A percentile compares a stretch with the other conserved stretches of the same genome.
These are phyloP conservation scores for Gnomoniopsis sp. DNA, from an alignment of 2,329 filamentous ascomycete species.

Conservation along the genomic window DNA sequence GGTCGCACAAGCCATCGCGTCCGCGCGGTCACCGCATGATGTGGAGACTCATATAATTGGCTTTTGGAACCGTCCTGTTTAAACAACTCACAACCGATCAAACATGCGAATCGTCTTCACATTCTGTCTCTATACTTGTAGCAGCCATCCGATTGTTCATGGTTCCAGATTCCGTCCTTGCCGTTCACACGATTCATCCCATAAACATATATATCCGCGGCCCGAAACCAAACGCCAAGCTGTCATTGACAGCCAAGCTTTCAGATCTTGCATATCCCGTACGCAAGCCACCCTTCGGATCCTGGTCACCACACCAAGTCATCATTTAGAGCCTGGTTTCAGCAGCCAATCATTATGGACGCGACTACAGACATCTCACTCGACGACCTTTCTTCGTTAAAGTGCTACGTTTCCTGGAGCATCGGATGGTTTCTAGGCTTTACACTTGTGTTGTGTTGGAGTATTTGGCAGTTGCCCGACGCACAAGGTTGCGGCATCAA, in stretches of 20 bases:
- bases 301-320: not conserved
- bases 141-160: not conserved
- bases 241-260: not conserved
- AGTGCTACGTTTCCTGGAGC: not conserved
- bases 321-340: not conserved
- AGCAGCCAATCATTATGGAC: not conserved
- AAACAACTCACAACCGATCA: not conserved
- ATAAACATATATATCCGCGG: too few species aligned
- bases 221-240: not conserved
- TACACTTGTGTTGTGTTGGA: constrained; percentile 6
- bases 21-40: not conserved
- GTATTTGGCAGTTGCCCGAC: constrained; percentile 1
- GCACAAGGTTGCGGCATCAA: constrained; percentile 1
- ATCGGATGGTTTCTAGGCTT: constrained; percentile 5
- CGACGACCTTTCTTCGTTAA: not conserved
- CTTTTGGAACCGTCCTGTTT: not conserved
- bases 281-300: not conserved
- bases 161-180: not conserved
- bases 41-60: not conserved
- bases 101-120: not conserved
- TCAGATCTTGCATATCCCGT: not conserved
- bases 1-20: not conserved
- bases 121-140: not conserved
- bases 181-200: not conserved
- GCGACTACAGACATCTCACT: not conserved